Percentiles rank a stretch among this genome's conserved stretches.
phyloP scores from a whole-genome alignment of 345 rosid species.

The Populus alba region DNA sequence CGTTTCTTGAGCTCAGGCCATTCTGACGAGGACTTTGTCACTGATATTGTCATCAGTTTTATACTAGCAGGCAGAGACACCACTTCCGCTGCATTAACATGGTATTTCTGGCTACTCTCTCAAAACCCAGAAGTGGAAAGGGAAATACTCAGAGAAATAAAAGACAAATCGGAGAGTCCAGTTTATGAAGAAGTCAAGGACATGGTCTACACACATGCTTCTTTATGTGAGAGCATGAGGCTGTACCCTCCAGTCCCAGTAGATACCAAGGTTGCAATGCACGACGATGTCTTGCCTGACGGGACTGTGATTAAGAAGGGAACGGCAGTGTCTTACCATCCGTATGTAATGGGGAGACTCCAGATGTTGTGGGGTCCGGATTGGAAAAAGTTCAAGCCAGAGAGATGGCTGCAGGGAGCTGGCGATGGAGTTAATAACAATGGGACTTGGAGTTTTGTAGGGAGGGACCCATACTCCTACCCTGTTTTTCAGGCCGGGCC shows the following conservation, averaged over 20 bases:
- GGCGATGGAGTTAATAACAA: constrained; percentile 12
- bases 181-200: constrained; percentile 32
- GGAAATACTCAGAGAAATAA: constrained; percentile 43
- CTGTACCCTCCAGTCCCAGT: constrained; percentile 55
- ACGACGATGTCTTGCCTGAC: constrained; percentile 39
- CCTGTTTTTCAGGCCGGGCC: constrained; percentile 37
- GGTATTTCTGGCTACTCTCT: constrained; percentile 68
- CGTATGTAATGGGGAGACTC: constrained; percentile 32
- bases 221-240: constrained; percentile 54
- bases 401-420: constrained; percentile 30
- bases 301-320: constrained; percentile 54
- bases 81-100: constrained; percentile 70
- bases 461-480: constrained; percentile 22
- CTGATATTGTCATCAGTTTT: constrained; percentile 60
- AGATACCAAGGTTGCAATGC: constrained; percentile 34
- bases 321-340: constrained; percentile 34
- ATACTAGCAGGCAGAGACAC: constrained; percentile 69
- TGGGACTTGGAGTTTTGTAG: constrained; percentile 35
- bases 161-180: constrained; percentile 15
- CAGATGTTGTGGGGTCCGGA: constrained; percentile 27
- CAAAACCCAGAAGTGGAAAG: constrained; percentile 36
- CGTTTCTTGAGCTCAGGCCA: constrained; percentile 50
- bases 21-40: constrained; percentile 42
- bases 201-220: constrained; percentile 15
- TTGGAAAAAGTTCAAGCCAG: constrained; percentile 28